Percentiles rank a stretch among this genome's conserved stretches.
Evolutionary conservation across 192 early-diverging fungal species (phyloP).

Genomic region (Borealophlyctis nickersoniae): DNA sequence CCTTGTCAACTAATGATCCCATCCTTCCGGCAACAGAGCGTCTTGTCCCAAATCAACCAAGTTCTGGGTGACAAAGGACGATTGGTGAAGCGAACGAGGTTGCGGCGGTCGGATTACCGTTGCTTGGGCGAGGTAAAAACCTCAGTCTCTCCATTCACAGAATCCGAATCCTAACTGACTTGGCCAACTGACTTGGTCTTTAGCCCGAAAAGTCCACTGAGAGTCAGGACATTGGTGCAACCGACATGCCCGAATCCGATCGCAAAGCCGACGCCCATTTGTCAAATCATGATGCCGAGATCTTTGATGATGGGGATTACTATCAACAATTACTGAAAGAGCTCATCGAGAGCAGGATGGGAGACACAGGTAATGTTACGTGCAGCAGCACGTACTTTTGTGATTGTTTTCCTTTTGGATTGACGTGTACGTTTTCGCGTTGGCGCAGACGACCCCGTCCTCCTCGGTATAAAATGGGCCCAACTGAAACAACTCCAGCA

Average conservation of each 20-base stretch:
- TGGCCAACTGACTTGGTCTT: too few relatives aligned
- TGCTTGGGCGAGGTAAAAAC: slow-evolving; percentile 38
- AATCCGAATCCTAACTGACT: too few relatives aligned
- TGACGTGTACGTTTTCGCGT: slow-evolving; percentile 3
- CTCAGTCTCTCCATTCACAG: too few relatives aligned
- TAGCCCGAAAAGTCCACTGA: background rate
- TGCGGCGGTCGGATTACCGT: slow-evolving; percentile 74
- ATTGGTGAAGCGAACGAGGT: slow-evolving; percentile 80
- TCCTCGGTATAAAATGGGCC: slow-evolving; percentile 78
- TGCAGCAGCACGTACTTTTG: background rate
- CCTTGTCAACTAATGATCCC: background rate
- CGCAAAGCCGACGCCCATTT: slow-evolving; percentile 53
- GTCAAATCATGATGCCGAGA: slow-evolving; percentile 74
- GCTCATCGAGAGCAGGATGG: slow-evolving; percentile 91
- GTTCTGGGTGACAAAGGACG: slow-evolving; percentile 70
- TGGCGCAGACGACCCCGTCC: slow-evolving; percentile 75
- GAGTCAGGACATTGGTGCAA: background rate
- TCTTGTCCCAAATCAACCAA: slow-evolving; percentile 70
- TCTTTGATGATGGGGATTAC: slow-evolving; percentile 96
- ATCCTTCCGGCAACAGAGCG: slow-evolving; percentile 32
- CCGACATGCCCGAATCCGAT: too few relatives aligned
- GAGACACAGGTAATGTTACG: slow-evolving; percentile 56
- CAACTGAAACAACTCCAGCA: slow-evolving; percentile 67
- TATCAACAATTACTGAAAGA: slow-evolving; percentile 92
- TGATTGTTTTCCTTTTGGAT: background rate